Base-by-base conservation (phyloP, 768 basidiomycete genomes). In the Trametes maxima region DNA sequence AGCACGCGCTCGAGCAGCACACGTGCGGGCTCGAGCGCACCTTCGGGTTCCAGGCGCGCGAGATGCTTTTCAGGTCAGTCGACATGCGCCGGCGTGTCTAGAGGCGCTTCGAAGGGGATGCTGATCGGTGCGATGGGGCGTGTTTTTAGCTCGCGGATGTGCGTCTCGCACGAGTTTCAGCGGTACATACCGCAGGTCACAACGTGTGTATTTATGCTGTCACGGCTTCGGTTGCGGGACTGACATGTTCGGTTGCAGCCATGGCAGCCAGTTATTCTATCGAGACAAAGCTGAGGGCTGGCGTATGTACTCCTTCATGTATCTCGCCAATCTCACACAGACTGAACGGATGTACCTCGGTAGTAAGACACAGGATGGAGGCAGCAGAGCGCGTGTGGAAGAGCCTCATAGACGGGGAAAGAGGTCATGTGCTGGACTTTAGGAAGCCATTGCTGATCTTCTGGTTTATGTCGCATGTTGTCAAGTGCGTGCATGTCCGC, bases 381-480 rank as follows among this genome's bases (percentile, higher is more conserved):
- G 28, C 48, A 22, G 57, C 62, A 1, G 57, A 63, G 35, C 52
- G 57, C 6, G 42, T 63, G 11, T 63, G 62, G 62, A 4, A 17
- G 1, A 54, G 39, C 24, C 35, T 63, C 21, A 21, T 45, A 22
- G 36, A 50, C 2, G 62, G 57, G 5, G 7, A 51, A 13, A 24
- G 19, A 0, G 42, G 21, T 13, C 53, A 53, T n/a, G 24, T 48
- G 12, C 22, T 59, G 40, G 62, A 63, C 17, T 52, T 44, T 24
- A 81, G 11, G 75, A 81, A 87, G 57, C 89, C 88, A 13, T 85
- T 87, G 68, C 87, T 84, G 68, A 79, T 84, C 21, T 88, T 87
- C 69, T 90, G 87, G 88, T 88, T 90, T 67, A 87, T 88, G 85
- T 80, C 80, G n/a, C 87, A 90, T 70, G 80, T 90, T 59, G 77